Base-by-base conservation (phyloP, 2,329 filamentous ascomycete genomes). In the Ciborinia camelliae region DNA sequence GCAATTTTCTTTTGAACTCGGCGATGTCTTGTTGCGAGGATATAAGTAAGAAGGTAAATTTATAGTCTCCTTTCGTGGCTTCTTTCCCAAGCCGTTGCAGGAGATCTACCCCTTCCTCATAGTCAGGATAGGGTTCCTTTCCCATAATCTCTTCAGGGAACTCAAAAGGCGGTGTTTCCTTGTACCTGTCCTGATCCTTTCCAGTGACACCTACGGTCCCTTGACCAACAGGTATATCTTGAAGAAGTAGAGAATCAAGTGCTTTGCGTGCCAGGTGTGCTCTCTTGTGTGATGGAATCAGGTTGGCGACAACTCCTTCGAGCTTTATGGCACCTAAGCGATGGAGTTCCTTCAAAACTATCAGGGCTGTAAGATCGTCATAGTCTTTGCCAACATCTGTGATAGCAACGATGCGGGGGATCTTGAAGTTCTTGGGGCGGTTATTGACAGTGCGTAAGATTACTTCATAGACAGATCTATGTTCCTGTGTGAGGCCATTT, bases 371-470 rank as follows among this genome's bases (percentile, higher is more conserved):
- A 15, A 74, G 51, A 61, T 74, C 73, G 41, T 74, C 73, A 54
- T 70, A 71, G 50, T 74, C 73, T 53, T 74, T 74, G 2, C 68
- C 71, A 10, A 74, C 64, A 66, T 74, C 73, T 6, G 71, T 73
- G 32, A 74, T 71, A 14, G 70, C 69, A 14, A 71, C 55, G 8
- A 74, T 62, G 3, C 65, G 67, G 15, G 73, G 71, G 12, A 37
- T 41, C 9, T 58, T 55, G 7, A 48, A 18, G 47, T 23, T 37
- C 4, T 52, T 23, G 4, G 37, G 20, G 4, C 37, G 39, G 7
- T 15, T 18, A 10, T 18, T 5, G 9, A 45, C 15, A 23, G 45
- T 18, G 41, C 50, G 32, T 41, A 61, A 53, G 9, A 64, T 35
- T 1, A 28, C 39, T 26, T 53, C 28, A 28, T 64, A 64, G n/a